Base-by-base conservation (phyloP, 768 basidiomycete genomes). In the Suillus cothurnatus region DNA sequence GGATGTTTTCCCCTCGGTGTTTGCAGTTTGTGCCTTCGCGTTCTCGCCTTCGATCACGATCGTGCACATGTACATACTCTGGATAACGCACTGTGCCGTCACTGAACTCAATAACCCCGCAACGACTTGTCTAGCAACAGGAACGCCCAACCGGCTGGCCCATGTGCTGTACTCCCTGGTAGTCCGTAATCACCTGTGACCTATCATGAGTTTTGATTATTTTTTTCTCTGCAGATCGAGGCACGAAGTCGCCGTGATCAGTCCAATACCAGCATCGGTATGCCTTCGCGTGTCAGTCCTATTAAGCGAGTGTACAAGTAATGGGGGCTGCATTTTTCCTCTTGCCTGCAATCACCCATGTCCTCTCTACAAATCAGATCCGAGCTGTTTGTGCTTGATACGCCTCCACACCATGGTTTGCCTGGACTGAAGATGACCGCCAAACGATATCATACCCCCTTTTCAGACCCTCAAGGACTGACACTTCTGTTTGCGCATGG, bases 401-500 rank as follows among this genome's bases (percentile, higher is more conserved):
- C 63, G 21, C 63, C 63, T 36, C 50, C 63, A 49, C 57, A 19
- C 21, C 45, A 61, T 47, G 63, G 63, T 26, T 41, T 28, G 11
- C 58, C 57, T 36, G 65, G 60, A 15, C 75, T 84, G 55, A 81
- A 80, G 69, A 80, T 84, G 69, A 76, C 79, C 3, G 82, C 81
- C 0, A 84, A 84, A 50, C 77, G 82, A 26, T 85, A 85, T 64
- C 77, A 75, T 9, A 66, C 64, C 8, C 64, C 64, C 6, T 56
- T 69, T 1, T 77, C 77, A 53, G 61, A 80, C 64, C 56, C 38
- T 6, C 57, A 71, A 7, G 84, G 84, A 0, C 53, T 85, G 38
- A 85, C 82, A 1, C 69, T 86, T 52, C 64, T 85, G 17, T 81
- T 84, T 61, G 77, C 81, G 17, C 84, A 86, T 66, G 81, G 83